Percentiles rank a stretch among this genome's conserved stretches.
These are phyloP conservation scores for Suhomyces prunicola DNA, from an alignment of 805 yeast species.

Conservation along the genomic window DNA sequence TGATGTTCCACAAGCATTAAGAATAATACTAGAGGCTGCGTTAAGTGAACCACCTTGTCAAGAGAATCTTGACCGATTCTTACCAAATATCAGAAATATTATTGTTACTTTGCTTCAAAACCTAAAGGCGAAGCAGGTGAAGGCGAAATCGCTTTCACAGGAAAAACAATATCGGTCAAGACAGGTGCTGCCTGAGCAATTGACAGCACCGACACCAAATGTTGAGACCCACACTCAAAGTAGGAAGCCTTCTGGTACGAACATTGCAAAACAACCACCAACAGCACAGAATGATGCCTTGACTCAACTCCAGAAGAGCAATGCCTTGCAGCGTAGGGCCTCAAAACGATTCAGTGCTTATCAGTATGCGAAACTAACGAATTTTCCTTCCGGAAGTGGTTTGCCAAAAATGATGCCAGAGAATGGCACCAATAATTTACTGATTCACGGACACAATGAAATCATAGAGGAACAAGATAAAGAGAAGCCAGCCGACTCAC, in stretches of 20 bases:
- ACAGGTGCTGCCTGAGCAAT: slow-evolving; percentile 11
- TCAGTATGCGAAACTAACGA: slow-evolving; percentile 75
- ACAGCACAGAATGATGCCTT: slow-evolving; percentile 53
- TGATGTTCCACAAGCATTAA: slow-evolving; percentile 80
- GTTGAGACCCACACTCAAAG: not conserved
- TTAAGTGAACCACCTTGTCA: slow-evolving; percentile 82
- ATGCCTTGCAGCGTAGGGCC: slow-evolving; percentile 85
- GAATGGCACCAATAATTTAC: not conserved
- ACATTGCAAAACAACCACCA: not conserved
- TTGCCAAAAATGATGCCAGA: slow-evolving; percentile 11
- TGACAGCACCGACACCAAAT: not conserved
- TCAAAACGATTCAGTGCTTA: slow-evolving; percentile 92
- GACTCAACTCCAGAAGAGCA: slow-evolving; percentile 74
- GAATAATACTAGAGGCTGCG: slow-evolving; percentile 82
- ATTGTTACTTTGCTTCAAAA: slow-evolving; percentile 77
- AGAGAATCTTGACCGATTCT: slow-evolving; percentile 70
- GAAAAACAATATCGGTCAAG: slow-evolving; percentile 15
- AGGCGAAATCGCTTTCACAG: slow-evolving; percentile 40
- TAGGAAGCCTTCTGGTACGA: slow-evolving; percentile 1
- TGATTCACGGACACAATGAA: not conserved
- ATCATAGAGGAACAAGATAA: not conserved
- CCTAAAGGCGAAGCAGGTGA: slow-evolving; percentile 73
- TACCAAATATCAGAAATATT: slow-evolving; percentile 83
- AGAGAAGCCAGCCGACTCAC: slow-evolving; percentile 4
- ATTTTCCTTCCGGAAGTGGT: slow-evolving; percentile 19